Percentiles rank a stretch among this genome's conserved stretches.
Evolutionary conservation across 108 stramenopile species (phyloP).

Genomic region (Pseudonitzschia multistriata): DNA sequence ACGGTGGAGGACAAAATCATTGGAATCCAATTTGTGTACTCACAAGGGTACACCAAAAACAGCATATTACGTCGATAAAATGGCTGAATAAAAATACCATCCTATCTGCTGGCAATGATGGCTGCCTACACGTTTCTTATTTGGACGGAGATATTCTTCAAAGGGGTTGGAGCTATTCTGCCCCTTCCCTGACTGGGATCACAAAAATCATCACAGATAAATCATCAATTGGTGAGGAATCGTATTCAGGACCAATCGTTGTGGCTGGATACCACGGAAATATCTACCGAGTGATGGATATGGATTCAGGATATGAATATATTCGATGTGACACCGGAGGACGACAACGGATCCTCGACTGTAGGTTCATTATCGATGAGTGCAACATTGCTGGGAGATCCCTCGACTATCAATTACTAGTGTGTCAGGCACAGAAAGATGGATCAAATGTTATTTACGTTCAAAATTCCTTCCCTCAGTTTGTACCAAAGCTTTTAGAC

Average conservation of each 20-base stretch:
- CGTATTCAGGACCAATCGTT: slow-evolving; percentile 7
- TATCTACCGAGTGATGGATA: slow-evolving; percentile 55
- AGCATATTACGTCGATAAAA: slow-evolving; percentile 62
- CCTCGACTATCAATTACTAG: slow-evolving; percentile 1
- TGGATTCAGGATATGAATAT: slow-evolving; percentile 53
- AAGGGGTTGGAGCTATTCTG: slow-evolving; percentile 29
- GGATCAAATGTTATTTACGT: slow-evolving; percentile 36
- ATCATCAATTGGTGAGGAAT: neutral
- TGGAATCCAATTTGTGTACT: slow-evolving; percentile 1
- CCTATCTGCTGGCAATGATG: slow-evolving; percentile 75
- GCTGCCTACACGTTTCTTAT: slow-evolving; percentile 50
- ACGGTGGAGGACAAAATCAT: neutral
- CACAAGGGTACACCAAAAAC: slow-evolving; percentile 55
- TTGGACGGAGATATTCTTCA: slow-evolving; percentile 8
- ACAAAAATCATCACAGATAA: neutral
- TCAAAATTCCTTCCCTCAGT: slow-evolving; percentile 9
- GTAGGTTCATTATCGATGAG: neutral
- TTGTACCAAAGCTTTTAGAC: neutral
- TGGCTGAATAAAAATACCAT: slow-evolving; percentile 28
- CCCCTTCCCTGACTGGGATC: slow-evolving; percentile 26
- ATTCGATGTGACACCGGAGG: slow-evolving; percentile 64
- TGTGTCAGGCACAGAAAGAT: slow-evolving; percentile 40
- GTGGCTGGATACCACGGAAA: slow-evolving; percentile 72
- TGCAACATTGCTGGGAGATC: slow-evolving; percentile 17
- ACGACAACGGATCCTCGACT: slow-evolving; percentile 52